These are phyloP conservation scores for Linnemannia elongata DNA, from an alignment of 192 early-diverging fungal genomes.

Conservation along the genomic window DNA sequence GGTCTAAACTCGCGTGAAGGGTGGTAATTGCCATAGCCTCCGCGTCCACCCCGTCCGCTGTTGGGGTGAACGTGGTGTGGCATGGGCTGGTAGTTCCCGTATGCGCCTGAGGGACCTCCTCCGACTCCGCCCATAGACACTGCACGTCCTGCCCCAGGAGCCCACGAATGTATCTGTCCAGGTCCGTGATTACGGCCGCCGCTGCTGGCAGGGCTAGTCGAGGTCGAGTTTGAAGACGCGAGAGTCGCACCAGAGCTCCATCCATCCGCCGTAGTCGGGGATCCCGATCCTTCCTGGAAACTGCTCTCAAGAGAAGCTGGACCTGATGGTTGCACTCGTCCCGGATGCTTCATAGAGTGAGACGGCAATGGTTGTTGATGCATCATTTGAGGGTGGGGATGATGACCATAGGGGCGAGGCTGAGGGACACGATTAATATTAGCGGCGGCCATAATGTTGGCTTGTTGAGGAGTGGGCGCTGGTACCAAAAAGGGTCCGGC, in stretches of 20 bases:
- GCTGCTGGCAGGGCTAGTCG: constrained; percentile 12
- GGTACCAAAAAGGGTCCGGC: constrained; percentile 22
- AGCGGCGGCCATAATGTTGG: constrained; percentile 39
- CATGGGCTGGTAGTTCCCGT: background rate
- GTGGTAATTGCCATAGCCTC: constrained; percentile 4
- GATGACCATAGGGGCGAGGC: constrained; percentile 25
- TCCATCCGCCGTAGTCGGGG: constrained; percentile 17
- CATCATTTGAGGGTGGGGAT: constrained; percentile 23
- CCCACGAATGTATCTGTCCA: constrained; percentile 15
- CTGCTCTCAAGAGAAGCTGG: constrained; percentile 20
- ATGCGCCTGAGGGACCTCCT: constrained; percentile 15
- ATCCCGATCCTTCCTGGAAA: constrained; percentile 25
- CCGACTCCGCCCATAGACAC: constrained; percentile 23
- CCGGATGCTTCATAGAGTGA: constrained; percentile 3
- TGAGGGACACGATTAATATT: constrained; percentile 43
- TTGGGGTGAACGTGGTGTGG: background rate
- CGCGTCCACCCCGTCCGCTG: background rate
- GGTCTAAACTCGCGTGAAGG: constrained; percentile 20
- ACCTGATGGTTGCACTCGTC: background rate
- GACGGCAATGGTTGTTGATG: constrained; percentile 7
- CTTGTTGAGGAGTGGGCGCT: background rate
- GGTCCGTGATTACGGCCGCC: constrained; percentile 1
- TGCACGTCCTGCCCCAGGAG: constrained; percentile 11
- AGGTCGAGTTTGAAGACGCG: background rate
- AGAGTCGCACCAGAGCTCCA: constrained; percentile 5